Base-by-base conservation (phyloP, 495 filamentous ascomycete genomes). In the Sabuloglossum arenarium region DNA sequence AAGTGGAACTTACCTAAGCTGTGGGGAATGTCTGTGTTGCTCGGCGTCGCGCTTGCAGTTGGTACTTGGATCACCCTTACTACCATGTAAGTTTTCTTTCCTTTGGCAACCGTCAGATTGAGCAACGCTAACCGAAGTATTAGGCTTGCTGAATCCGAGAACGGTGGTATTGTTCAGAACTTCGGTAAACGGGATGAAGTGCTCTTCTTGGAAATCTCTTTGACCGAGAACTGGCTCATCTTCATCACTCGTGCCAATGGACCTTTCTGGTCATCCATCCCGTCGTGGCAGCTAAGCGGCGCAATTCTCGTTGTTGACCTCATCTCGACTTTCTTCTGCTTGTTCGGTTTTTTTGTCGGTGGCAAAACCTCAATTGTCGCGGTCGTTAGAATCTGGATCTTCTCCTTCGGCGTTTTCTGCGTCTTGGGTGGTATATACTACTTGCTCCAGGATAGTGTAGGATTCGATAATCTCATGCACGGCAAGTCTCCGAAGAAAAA, bases 201-300 rank as follows among this genome's bases (percentile, higher is more conserved):
- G 42, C 66, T 95, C 59, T 94, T 95, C 75, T 79, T 95, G 52
- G 76, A 95, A 68, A 87, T 95, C 67, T 83, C 85, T 12, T 77
- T 94, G 57, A 85, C 88, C 55, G 85, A 94, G 73, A 95, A 91
- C 70, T 94, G 88, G 88, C 78, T 94, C 47, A 95, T 95, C 71
- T 90, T 95, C 73, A 88, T 94, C 68, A 94, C 88, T 59, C 84
- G 88, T 73, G 82, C 85, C 68, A 85, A 84, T 63, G 83, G 84
- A 58, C 81, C 85, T 25, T 87, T 90, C 75, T 90, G 85, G 85
- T 83, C 80, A 1, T 85, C 80, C 25, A 73, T 81, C 45, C 88
- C 88, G 16, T 93, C 88, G 52, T 84, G 84, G 79, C 82, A 89
- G 67, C 74, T 95, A 51, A 62, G 74, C 53, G 77, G 74, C 46